phyloP scores from a whole-genome alignment of 352 stramenopile genomes.

The Globisporangium heterothallicum region DNA sequence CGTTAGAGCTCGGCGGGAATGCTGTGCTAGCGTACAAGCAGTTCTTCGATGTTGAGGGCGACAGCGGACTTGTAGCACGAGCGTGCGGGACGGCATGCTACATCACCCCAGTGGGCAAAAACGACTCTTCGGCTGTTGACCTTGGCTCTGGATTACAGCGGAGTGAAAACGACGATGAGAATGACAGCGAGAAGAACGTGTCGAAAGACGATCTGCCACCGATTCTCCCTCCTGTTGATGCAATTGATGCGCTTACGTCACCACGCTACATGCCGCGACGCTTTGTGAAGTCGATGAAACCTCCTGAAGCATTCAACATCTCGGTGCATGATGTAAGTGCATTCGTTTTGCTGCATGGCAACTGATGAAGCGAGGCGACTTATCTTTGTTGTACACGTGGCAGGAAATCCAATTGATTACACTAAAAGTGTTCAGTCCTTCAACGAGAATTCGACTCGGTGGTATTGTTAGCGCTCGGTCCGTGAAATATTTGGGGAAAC shows the following conservation, averaged over 20 bases:
- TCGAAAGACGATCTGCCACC: constrained; percentile 24
- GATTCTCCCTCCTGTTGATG: constrained; percentile 18
- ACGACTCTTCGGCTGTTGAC: constrained; percentile 11
- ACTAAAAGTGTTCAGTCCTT: constrained; percentile 88
- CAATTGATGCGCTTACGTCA: constrained; percentile 32
- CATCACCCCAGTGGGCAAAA: constrained; percentile 67
- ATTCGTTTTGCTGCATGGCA: not conserved
- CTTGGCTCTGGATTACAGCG: constrained; percentile 8
- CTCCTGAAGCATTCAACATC: constrained; percentile 64
- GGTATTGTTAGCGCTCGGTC: constrained; percentile 83
- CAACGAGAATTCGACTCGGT: constrained; percentile 67
- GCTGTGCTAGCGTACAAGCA: constrained; percentile 97
- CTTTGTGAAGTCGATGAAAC: constrained; percentile 43
- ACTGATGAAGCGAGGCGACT: not conserved
- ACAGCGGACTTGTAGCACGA: constrained; percentile 95
- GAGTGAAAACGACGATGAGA: constrained; percentile 29
- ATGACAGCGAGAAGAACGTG: constrained; percentile 19
- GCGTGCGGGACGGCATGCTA: constrained; percentile 93
- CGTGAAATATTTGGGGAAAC: constrained; percentile 87
- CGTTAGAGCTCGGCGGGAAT: constrained; percentile 96
- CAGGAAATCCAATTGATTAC: constrained; percentile 95
- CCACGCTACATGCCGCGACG: constrained; percentile 46
- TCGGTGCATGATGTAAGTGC: constrained; percentile 63
- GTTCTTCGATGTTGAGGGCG: constrained; percentile 98
- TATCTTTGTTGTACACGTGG: not conserved